Evolutionary conservation across 139 green algal species (phyloP), one percentile per base, ranked within the genome.

Genomic region (Chlorella sp.): DNA sequence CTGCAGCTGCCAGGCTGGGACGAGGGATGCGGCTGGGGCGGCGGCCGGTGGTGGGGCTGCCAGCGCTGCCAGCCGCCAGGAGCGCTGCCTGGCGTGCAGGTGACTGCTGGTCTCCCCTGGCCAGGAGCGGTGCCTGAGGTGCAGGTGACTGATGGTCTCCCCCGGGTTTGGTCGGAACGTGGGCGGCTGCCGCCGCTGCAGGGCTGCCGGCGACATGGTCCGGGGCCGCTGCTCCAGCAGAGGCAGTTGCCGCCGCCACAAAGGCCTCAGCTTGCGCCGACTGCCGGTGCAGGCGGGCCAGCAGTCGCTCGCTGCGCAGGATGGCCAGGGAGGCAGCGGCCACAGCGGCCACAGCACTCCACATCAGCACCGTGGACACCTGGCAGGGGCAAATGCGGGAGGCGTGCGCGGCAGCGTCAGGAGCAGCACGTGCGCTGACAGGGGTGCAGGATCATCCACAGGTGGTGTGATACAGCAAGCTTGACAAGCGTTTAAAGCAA

Each of bases 221-320:
- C 53, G 75, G 34, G 30, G 15, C 75, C 3, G 75, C 34, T 53
- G 75, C 30, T 34, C 9, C 71, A 30, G 64, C 64, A 71, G 64
- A 18, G 15, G 60, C 64, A 5, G 64, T 14, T 28, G 64, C 64
- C 24, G 11, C 64, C 22, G 11, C 64, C 14, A 48, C n/a, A 34
- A 24, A 16, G 4, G 79, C 79, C 42, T 85, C 79, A 18, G 79
- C 79, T 0, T 66, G 28, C 28, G 34, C 79, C 11, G 42, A 66
- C 12, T 68, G 79, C 14, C 79, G 79, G 30, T 85, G 79, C 42
- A 85, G 42, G 79, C 79, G 79, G 30, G 79, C 79, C 79, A 85
- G 79, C 79, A 68, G 53, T 12, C 79, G 79, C 79, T 85, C 79
- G 48, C 79, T 85, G 42, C 79, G 79, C 42, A 85, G 16, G 30